Evolutionary conservation across 73 alveolate species (phyloP).

Genomic region (Breviolum minutum): DNA sequence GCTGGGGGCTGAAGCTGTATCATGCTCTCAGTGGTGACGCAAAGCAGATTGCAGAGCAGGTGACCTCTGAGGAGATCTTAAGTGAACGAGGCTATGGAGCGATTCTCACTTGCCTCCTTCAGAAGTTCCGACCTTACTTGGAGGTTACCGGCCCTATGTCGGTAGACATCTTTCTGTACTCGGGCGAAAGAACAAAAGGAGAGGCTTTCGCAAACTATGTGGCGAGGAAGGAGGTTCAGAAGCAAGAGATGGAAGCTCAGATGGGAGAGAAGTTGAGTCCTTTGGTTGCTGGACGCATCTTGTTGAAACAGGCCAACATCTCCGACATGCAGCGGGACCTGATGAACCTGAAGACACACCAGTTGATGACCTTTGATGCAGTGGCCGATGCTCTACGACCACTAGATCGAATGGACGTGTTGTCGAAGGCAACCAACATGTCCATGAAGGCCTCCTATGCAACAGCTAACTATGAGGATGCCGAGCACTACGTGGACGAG

Average conservation of each 20-base stretch:
- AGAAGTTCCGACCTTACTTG: background rate
- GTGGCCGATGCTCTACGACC: background rate
- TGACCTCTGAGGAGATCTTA: background rate
- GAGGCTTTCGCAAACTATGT: background rate
- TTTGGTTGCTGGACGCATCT: background rate
- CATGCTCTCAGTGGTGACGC: background rate
- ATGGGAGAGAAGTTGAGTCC: background rate
- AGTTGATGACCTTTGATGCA: background rate
- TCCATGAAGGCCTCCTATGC: background rate
- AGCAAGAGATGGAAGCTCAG: constrained; percentile 2
- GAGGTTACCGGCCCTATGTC: background rate
- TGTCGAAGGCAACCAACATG: no score
- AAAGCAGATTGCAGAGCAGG: background rate
- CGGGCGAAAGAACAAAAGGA: background rate
- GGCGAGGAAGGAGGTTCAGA: background rate
- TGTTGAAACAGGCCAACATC: background rate
- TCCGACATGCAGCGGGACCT: background rate
- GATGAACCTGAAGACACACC: background rate
- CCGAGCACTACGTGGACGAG: background rate
- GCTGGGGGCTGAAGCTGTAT: constrained; percentile 6
- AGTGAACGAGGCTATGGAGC: background rate
- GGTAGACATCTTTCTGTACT: background rate
- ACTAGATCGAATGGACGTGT: background rate
- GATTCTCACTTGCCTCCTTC: background rate
- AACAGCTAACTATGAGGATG: background rate